Base-by-base conservation (phyloP, 164 flowering plant genomes). In the Brasenia schreberi region DNA sequence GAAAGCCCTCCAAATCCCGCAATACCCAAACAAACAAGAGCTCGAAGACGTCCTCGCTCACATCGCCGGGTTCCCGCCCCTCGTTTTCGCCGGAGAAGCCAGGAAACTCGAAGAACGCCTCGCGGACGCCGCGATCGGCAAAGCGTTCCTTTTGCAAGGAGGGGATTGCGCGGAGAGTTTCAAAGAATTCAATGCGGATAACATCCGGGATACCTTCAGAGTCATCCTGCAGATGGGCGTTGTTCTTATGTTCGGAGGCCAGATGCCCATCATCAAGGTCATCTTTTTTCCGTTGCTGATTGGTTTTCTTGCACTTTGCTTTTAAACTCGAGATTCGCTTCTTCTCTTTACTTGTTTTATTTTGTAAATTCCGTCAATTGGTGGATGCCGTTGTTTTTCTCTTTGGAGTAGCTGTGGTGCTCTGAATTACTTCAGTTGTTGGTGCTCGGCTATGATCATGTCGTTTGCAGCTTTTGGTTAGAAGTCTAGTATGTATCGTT, bases 121-220 rank as follows among this genome's bases (percentile, higher is more conserved):
- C 6, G 85, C 81, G 3, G 45, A 70, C 4, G 85, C 85, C 7
- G 83, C 85, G 4, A 70, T 80, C 0, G 85, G 83, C 7, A 76
- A 77, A 65, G 85, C 85, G 19, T 82, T 82, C 43, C 56, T 82
- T 62, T 75, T 82, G 7, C 85, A 80, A 66, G 82, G 85, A 6
- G 85, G 85, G 0, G 82, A 81, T 67, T 81, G 84, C 62, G 82
- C 84, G 0, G 84, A 81, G 81, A 81, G 84, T 60, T 81, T 81
- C 73, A 77, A 79, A 67, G 85, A 81, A 45, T 81, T 82, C 70
- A 72, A 75, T 67, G 85, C 67, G 0, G 76, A 65, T 43, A 82
- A 82, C 53, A 82, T 82, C 64, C 70, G 85, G 66, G 85, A 82
- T 45, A 80, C 85, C 18, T 78, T 77, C 43, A 67, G 82, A 70